phyloP scores from a whole-genome alignment of 108 stramenopile genomes.

The Cylindrotheca closterium region DNA sequence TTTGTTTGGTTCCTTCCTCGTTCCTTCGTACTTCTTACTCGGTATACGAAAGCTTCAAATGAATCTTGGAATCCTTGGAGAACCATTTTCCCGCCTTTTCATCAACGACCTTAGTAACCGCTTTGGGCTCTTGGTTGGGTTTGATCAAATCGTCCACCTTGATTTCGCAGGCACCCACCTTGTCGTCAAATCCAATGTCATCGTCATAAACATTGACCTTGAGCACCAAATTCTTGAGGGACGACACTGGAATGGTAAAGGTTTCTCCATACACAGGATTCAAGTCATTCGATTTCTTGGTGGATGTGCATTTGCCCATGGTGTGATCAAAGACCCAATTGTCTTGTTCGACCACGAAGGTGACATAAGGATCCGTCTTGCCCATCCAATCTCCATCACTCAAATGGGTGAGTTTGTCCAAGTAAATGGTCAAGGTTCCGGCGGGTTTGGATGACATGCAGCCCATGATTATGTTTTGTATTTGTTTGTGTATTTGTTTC shows the following conservation, averaged over 20 bases:
- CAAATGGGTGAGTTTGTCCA: constrained; percentile 42
- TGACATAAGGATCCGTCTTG: constrained; percentile 57
- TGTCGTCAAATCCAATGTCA: constrained; percentile 48
- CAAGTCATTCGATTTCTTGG: constrained; percentile 44
- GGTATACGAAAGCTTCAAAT: constrained; percentile 9
- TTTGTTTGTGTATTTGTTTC: too few species aligned
- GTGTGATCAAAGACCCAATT: constrained; percentile 38
- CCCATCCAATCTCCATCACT: constrained; percentile 44
- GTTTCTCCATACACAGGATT: constrained; percentile 56
- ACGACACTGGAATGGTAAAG: constrained; percentile 36
- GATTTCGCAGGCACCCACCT: constrained; percentile 38
- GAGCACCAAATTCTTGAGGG: constrained; percentile 54
- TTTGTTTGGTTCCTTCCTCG: too few species aligned
- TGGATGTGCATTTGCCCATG: constrained; percentile 32
- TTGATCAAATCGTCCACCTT: constrained; percentile 41
- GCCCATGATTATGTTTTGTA: neutral
- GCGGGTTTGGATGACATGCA: neutral
- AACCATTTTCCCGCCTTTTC: constrained; percentile 30
- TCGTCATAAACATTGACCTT: constrained; percentile 44
- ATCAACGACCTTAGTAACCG: constrained; percentile 26
- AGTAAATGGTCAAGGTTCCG: constrained; percentile 26
- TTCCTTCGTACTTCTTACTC: neutral
- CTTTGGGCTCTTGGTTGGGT: constrained; percentile 20
- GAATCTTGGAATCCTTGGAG: constrained; percentile 28
- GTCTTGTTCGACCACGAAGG: constrained; percentile 48